Base-by-base conservation (phyloP, 495 filamentous ascomycete species). In the Schizothecium vesticola region DNA sequence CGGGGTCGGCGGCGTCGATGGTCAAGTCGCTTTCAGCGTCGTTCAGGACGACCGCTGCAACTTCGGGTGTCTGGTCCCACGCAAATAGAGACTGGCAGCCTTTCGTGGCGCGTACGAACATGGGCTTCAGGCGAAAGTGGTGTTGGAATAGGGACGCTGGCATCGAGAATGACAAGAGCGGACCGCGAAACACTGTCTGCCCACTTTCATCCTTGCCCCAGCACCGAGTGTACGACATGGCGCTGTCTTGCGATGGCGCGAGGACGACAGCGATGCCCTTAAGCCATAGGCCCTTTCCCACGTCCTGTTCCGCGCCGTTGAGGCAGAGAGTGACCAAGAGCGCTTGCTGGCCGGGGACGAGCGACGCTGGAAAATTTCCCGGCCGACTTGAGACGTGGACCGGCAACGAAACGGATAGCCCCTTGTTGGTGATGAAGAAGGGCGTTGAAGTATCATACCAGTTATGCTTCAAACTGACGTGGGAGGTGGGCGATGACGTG, bases 361-460 rank as follows among this genome's bases (percentile, higher is more conserved):
- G 26, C 29, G 60, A 51, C 0, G 31, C 22, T 9, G 29, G 29
- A 13, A n/a, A n/a, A n/a, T n/a, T 25, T 62, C 29, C 60, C 10
- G 19, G 60, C 26, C 26, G 60, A n/a, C 60, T 10, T 19, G 21
- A 3, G 26, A 28, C 25, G 57, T 51, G 16, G 4, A 55, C 23
- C 3, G 29, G 29, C 16, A 64, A 16, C 0, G 61, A 43, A 29
- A 64, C 28, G 16, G 61, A 64, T 31, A 64, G 61, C 9, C 61
- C 61, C 36, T 64, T 64, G 61, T 64, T 64, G 0, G 61, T 64
- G 36, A 64, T 19, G 13, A 64, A 51, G 16, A 51, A 64, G 1
- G 61, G 61, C 10, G 36, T 25, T 21, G 61, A 29, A 19, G 7
- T 2, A 51, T 51, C 43, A n/a, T 19, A 51, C 16, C 43, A n/a